Conservation (phyloP, 345 rosid genomes). For the Excoecaria agallocha region DNA sequence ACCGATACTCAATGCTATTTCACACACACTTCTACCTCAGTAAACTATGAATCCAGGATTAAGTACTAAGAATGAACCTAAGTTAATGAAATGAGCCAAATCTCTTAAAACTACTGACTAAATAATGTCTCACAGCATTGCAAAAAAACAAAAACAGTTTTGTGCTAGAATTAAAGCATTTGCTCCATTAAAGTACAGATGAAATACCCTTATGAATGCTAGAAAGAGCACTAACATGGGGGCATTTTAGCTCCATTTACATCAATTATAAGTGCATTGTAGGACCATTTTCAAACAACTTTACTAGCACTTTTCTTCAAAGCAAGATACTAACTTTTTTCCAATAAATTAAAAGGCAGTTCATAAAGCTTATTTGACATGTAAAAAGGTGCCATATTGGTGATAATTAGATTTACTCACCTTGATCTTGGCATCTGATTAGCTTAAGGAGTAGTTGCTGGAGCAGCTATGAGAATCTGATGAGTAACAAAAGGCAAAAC, state of each 20-base stretch:
- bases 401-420: conserved; percentile 29
- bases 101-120: not conserved
- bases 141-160: not conserved
- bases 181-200: too few species aligned
- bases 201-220: too few species aligned
- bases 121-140: not conserved
- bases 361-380: not conserved
- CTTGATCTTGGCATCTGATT: conserved; percentile 76
- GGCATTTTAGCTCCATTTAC: too few species aligned
- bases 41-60: not conserved
- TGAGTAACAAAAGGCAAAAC: not conserved
- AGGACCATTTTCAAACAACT: too few species aligned
- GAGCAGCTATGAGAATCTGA: not conserved
- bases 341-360: not conserved
- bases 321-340: not conserved
- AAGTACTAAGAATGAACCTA: not conserved
- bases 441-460: not conserved
- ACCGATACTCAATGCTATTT: too few species aligned
- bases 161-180: too few species aligned
- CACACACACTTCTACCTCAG: not conserved
- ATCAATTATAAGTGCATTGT: too few species aligned
- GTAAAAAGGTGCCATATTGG: not conserved
- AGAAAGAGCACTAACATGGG: too few species aligned
- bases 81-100: not conserved
- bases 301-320: too few species aligned